Base-by-base conservation (phyloP, 2,329 filamentous ascomycete genomes). In the Chaetothyriales sp. region DNA sequence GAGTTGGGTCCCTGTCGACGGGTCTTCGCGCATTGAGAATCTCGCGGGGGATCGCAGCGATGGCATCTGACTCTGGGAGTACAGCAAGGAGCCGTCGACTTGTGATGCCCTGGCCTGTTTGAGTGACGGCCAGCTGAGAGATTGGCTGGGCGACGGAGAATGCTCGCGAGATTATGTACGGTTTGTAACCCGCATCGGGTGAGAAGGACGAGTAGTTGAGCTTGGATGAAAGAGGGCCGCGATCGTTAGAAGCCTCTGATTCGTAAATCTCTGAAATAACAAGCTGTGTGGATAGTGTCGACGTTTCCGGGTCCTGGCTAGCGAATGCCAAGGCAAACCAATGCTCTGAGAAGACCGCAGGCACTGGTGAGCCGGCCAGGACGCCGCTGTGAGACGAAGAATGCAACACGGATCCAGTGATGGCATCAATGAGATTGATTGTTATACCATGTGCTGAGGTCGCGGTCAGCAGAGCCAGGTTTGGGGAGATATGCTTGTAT, bases 401-500 rank as follows among this genome's bases (percentile, higher is more conserved):
- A 57, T 86, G 75, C 2, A 98, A 74, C 18, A 95, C 68, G 54
- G 84, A 77, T 22, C 92, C 92, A 9, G 89, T 93, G 5, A 94
- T 76, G 1, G 85, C 85, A 63, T 98, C 89, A 12, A 98, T 66
- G 9, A 96, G 73, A 61, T 90, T 88, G 55, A 93, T 74, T 0
- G 80, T 81, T 6, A 87, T 78, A 1, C 74, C 75, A 2, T 71
- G 69, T 19, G 82, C 75, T 32, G 83, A 75, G 2, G 81, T 69
- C 1, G 85, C 75, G 1, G 84, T 85, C 45, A 95, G 73, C 0
- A 96, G 75, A 2, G 88, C 73, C 5, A 86, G 77, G 67, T 94
- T 95, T 0, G 86, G 80, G 69, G 93, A 95, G 43, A 98, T 71
- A 64, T 96, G 96, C 70, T 98, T 98, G 78, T 98, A 98, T 56